Conservation (phyloP, 1,139 yeast genomes). For the Candida sojae region DNA sequence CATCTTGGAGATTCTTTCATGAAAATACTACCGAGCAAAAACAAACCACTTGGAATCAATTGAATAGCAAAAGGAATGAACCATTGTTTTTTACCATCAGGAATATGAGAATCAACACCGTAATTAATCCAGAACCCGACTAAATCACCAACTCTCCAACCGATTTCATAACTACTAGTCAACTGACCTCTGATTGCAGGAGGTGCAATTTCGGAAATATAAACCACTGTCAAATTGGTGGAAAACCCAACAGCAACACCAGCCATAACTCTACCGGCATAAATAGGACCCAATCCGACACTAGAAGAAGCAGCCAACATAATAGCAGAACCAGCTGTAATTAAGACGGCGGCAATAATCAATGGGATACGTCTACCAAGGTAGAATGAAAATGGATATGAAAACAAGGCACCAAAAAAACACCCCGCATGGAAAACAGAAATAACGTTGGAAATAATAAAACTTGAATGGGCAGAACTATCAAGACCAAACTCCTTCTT, state of each 20-base stretch:
- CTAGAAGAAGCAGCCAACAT: conserved; percentile 36
- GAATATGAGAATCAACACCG: conserved; percentile 36
- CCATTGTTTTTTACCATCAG: conserved; percentile 37
- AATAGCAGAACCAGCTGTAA: conserved; percentile 41
- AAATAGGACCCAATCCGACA: conserved; percentile 40
- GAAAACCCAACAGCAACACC: conserved; percentile 45
- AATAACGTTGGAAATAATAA: conserved; percentile 36
- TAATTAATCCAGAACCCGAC: conserved; percentile 48
- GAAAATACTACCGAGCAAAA: conserved; percentile 34
- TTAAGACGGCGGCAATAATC: conserved; percentile 32
- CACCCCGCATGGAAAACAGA: conserved; percentile 48
- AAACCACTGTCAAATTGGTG: conserved; percentile 44
- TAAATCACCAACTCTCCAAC: conserved; percentile 46
- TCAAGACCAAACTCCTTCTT: conserved; percentile 36
- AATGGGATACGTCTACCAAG: conserved; percentile 39
- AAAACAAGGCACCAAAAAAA: conserved; percentile 44
- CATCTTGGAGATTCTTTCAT: conserved; percentile 46
- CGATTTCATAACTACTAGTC: conserved; percentile 41
- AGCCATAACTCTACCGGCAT: conserved; percentile 43
- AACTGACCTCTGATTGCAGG: conserved; percentile 44
- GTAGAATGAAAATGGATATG: conserved; percentile 40
- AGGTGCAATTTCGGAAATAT: conserved; percentile 42
- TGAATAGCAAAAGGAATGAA: conserved; percentile 47
- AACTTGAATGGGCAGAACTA: conserved; percentile 22
- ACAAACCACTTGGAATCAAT: conserved; percentile 42